Evolutionary conservation across 1,284 basidiomycete genomes (phyloP).

Genomic region (Volvariella surrecta): DNA sequence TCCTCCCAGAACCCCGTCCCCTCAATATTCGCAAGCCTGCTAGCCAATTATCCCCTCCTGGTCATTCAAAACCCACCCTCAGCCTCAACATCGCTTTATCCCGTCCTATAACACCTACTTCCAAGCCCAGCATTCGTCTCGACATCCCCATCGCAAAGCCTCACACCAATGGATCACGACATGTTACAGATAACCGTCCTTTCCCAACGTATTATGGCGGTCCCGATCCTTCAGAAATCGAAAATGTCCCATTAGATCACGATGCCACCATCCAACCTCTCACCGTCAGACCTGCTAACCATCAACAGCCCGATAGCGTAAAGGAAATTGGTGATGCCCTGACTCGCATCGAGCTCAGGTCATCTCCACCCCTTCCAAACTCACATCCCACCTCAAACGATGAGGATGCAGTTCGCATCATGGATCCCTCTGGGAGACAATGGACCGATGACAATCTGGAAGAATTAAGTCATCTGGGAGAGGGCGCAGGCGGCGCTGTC

Average conservation of each 20-base stretch:
- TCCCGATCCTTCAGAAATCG: conserved; percentile 17
- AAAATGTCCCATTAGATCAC: conserved; percentile 30
- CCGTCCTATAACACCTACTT: conserved; percentile 22
- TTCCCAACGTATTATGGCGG: conserved; percentile 30
- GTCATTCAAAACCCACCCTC: conserved; percentile 18
- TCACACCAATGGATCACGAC: conserved; percentile 16
- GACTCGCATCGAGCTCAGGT: conserved; percentile 5
- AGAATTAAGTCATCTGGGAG: conserved; percentile 73
- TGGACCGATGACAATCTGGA: conserved; percentile 71
- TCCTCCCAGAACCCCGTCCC: conserved; percentile 19
- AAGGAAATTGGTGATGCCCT: conserved; percentile 27
- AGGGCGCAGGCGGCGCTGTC: conserved; percentile 95
- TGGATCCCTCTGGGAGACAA: conserved; percentile 12
- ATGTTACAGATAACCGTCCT: conserved; percentile 14
- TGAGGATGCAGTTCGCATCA: conserved; percentile 15
- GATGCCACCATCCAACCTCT: conserved; percentile 46
- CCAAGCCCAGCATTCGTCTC: conserved; percentile 21
- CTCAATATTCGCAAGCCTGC: conserved; percentile 21
- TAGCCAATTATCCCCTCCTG: conserved; percentile 16
- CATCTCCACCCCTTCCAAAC: conserved; percentile 19
- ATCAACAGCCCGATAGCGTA: conserved; percentile 22
- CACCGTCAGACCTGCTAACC: not conserved
- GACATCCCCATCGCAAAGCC: conserved; percentile 18
- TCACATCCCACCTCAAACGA: conserved; percentile 21
- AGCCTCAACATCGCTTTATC: conserved; percentile 25